Base-by-base conservation (phyloP, 2,329 filamentous ascomycete genomes). In the Diplodia seriata region DNA sequence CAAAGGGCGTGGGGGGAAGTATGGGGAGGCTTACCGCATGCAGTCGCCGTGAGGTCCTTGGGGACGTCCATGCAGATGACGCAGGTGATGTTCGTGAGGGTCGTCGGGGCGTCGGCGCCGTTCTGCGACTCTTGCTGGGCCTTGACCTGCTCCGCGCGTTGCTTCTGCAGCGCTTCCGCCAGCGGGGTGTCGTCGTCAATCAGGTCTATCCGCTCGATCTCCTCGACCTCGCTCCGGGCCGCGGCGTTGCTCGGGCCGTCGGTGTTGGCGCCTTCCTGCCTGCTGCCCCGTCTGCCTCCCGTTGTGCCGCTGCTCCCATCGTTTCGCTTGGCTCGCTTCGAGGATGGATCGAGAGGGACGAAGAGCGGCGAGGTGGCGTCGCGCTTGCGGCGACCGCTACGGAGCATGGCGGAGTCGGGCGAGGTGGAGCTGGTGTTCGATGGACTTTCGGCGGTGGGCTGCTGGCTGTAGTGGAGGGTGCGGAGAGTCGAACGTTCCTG, bases 41-140 rank as follows among this genome's bases (percentile, higher is more conserved):
- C 76, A 2, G 87, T 89, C 3, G 82, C 85, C 2, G 87, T 89
- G 11, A 87, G 81, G 73, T 89, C 83, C 9, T 83, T 87, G 2
- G 84, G 85, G 4, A 79, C 82, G 71, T 89, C 87, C 85, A 90
- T 85, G 76, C 87, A 90, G 26, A 90, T 86, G 54, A 88, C 87
- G 74, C 87, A 90, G 69, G 80, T 85, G 73, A 84, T 84, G 5
- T 76, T 82, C 26, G 78, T 84, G 71, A 85, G 79, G 43, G 79
- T 77, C 0, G 76, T 75, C 20, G 79, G 70, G 31, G 78, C 78
- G 61, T 81, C 80, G 33, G 68, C 56, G 11, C 53, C 54, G 40
- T 43, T 31, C 15, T 66, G 73, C 3, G 74, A 74, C 66, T 71
- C 74, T 12, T 79, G 73, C 70, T 85, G 79, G 9, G 82, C 78